These are phyloP conservation scores for Tolypocladium ophioglossoides DNA, from an alignment of 2,329 filamentous ascomycete species.

Conservation along the genomic window DNA sequence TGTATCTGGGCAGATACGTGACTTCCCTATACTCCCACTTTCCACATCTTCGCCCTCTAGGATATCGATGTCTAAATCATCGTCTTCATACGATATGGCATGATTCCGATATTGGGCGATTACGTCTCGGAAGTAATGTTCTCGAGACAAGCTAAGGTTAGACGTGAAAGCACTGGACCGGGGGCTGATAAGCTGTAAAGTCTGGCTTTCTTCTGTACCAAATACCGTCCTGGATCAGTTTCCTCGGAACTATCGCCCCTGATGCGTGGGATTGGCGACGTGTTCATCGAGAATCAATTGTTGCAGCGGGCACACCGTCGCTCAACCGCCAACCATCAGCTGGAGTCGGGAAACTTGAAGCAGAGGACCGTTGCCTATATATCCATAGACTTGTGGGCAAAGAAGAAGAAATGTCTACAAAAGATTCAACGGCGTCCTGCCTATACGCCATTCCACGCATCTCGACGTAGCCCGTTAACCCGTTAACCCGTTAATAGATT, in stretches of 20 bases:
- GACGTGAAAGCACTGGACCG: too few species aligned
- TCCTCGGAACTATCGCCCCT: background rate
- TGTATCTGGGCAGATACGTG: too few species aligned
- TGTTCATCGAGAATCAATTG: background rate
- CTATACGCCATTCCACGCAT: background rate
- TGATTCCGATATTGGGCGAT: too few species aligned
- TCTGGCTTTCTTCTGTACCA: too few species aligned
- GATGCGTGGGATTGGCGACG: background rate
- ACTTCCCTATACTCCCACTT: too few species aligned
- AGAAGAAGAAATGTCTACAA: background rate
- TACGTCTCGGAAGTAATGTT: too few species aligned
- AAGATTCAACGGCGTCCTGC: background rate
- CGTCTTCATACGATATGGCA: too few species aligned
- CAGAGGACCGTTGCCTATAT: background rate
- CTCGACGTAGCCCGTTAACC: background rate
- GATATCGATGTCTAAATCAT: too few species aligned
- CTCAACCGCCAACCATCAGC: background rate
- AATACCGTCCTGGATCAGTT: background rate
- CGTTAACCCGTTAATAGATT: background rate
- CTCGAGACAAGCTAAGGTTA: too few species aligned
- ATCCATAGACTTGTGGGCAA: background rate
- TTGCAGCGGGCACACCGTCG: background rate
- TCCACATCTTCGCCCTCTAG: too few species aligned
- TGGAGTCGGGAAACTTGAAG: background rate
- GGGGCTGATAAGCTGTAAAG: too few species aligned